A percentile compares a stretch with the other conserved stretches of the same genome.
Evolutionary conservation across 2,329 filamentous ascomycete species (phyloP).

Genomic region (Colletotrichum zoysiae): DNA sequence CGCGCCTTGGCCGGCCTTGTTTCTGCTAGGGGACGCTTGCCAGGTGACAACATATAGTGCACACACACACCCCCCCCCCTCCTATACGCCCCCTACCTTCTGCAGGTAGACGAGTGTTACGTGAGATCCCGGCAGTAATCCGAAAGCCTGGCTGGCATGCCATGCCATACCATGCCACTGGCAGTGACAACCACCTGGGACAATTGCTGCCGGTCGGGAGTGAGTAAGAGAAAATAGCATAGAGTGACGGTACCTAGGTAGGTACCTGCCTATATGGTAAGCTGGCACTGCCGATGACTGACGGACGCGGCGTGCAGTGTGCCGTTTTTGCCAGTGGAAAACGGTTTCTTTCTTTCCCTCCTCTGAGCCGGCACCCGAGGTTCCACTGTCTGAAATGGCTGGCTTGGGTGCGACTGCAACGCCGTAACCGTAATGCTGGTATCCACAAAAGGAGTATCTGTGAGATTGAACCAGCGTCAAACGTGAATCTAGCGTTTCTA

Average conservation of each 20-base stretch:
- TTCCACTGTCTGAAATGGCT: conserved; percentile 26
- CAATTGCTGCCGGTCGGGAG: not conserved
- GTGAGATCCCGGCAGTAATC: conserved; percentile 39
- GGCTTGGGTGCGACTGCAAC: conserved; percentile 18
- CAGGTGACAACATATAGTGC: conserved; percentile 16
- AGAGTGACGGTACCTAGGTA: not conserved
- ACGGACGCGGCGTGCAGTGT: not conserved
- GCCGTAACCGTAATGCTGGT: conserved; percentile 18
- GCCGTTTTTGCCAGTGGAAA: conserved; percentile 11
- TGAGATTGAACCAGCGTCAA: conserved; percentile 39
- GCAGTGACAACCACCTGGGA: not conserved
- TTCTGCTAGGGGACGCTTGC: conserved; percentile 33
- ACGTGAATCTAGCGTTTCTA: conserved; percentile 37
- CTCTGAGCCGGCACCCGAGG: conserved; percentile 40
- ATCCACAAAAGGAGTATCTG: conserved; percentile 37
- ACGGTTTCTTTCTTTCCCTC: not conserved
- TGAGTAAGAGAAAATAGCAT: not conserved
- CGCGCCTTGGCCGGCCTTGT: conserved; percentile 25
- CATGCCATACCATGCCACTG: too few relatives aligned
- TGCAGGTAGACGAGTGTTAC: conserved; percentile 39
- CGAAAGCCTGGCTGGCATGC: conserved; percentile 31
- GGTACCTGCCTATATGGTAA: not conserved
- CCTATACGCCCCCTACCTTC: conserved; percentile 17
- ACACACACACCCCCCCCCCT: conserved; percentile 12
- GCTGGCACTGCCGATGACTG: not conserved